These are phyloP conservation scores for Trichoderma asperellum DNA, from an alignment of 2,329 filamentous ascomycete genomes.

Conservation along the genomic window DNA sequence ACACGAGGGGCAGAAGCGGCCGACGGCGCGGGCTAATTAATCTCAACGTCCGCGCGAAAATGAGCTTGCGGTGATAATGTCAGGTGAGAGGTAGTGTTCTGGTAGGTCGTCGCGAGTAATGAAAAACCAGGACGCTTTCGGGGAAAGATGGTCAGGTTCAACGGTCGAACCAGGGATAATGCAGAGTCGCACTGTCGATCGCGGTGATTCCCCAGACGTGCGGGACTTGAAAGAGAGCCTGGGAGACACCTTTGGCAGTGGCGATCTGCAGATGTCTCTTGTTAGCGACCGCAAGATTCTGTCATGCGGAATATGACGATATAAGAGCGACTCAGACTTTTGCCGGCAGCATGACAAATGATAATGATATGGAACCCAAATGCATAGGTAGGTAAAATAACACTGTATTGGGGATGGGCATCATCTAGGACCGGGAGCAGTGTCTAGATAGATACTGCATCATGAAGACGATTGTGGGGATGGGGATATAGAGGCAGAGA, in stretches of 20 bases:
- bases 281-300: not conserved
- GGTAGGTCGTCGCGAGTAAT: conserved; percentile 8
- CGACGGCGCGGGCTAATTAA: not conserved
- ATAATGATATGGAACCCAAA: not conserved
- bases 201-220: not conserved
- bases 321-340: not conserved
- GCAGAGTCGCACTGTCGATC: not conserved
- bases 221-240: not conserved
- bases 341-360: not conserved
- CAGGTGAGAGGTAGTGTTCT: not conserved
- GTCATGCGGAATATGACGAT: not conserved
- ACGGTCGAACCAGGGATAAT: not conserved
- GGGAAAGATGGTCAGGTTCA: not conserved
- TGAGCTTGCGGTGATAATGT: conserved; percentile 14
- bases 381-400: not conserved
- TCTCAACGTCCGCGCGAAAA: not conserved
- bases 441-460: not conserved
- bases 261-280: not conserved
- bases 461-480: not conserved
- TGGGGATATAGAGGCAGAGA: not conserved
- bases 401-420: not conserved
- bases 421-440: not conserved
- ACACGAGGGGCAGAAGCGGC: not conserved
- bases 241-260: not conserved
- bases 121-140: not conserved